These are phyloP conservation scores for Globisporangium lucens DNA, from an alignment of 352 stramenopile species.

Conservation along the genomic window DNA sequence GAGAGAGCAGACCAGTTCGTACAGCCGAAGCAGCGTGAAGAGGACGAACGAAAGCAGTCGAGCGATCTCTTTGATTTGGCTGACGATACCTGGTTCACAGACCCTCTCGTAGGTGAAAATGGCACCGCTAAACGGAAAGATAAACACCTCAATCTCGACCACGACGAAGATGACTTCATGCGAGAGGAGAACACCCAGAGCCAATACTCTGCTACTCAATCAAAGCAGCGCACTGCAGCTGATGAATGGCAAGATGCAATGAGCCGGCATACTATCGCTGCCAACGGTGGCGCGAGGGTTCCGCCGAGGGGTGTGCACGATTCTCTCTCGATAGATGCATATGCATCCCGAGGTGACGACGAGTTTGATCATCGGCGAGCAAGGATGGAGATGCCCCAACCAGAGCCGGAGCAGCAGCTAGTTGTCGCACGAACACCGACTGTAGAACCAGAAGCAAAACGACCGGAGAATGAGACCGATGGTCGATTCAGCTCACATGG, in stretches of 20 bases:
- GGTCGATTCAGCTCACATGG: not conserved
- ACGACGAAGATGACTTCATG: not conserved
- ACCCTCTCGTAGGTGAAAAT: constrained; percentile 18
- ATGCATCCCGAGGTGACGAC: constrained; percentile 2
- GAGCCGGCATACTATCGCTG: constrained; percentile 5
- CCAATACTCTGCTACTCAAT: not conserved
- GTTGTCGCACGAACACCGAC: not conserved
- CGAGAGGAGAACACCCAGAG: not conserved
- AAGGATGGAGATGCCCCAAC: constrained; percentile 17
- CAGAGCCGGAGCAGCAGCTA: not conserved
- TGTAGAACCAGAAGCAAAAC: not conserved
- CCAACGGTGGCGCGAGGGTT: not conserved
- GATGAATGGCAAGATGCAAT: constrained; percentile 7
- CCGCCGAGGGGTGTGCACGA: not conserved
- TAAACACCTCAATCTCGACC: not conserved
- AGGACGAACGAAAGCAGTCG: not conserved
- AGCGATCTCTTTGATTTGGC: constrained; percentile 41
- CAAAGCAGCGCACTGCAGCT: constrained; percentile 1
- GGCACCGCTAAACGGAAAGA: not conserved
- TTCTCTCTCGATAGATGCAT: constrained; percentile 14
- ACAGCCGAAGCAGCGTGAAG: not conserved
- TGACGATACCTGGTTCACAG: constrained; percentile 65
- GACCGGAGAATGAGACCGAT: not conserved
- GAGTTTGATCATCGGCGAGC: not conserved
- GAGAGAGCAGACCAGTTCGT: not conserved